Conservation (phyloP, 2,329 filamentous ascomycete species). For the Chaetomium strumarium region DNA sequence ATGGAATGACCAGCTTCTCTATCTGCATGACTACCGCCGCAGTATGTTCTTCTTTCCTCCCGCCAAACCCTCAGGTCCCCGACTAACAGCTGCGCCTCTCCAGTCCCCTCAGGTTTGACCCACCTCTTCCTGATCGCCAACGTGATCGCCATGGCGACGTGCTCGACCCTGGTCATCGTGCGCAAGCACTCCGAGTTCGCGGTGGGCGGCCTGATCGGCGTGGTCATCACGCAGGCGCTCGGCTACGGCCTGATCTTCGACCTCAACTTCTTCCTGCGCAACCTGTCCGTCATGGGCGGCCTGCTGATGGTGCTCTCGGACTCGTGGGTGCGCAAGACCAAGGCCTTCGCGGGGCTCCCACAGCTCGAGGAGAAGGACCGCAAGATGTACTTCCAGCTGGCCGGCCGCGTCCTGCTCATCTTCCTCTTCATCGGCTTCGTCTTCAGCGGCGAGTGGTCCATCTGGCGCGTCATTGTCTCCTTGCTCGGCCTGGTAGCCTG, state of each 20-base stretch:
- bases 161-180: constrained; percentile 80
- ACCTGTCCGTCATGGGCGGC: constrained; percentile 93
- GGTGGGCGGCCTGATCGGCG: constrained; percentile 80
- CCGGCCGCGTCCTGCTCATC: constrained; percentile 89
- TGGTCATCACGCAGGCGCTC: constrained; percentile 88
- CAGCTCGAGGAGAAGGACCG: constrained; percentile 97
- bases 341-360: constrained; percentile 90
- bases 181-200: constrained; percentile 92
- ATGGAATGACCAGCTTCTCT: constrained; percentile 91
- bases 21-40: constrained; percentile 85
- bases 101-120: constrained; percentile 82
- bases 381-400: constrained; percentile 99
- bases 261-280: constrained; percentile 99
- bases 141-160: constrained; percentile 77
- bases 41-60: constrained; percentile 56
- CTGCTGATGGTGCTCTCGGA: constrained; percentile 97
- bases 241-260: constrained; percentile 98
- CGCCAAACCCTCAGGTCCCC: constrained; percentile 11
- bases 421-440: constrained; percentile 97
- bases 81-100: neutral
- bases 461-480: constrained; percentile 82
- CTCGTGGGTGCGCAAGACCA: constrained; percentile 95
- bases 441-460: constrained; percentile 86
- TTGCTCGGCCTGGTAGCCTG: constrained; percentile 83
- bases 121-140: constrained; percentile 91